Evolutionary conservation across 129 eudicot species (phyloP), one percentile per base, ranked within the genome.

Genomic region (Chrysanthemum makinoi): DNA sequence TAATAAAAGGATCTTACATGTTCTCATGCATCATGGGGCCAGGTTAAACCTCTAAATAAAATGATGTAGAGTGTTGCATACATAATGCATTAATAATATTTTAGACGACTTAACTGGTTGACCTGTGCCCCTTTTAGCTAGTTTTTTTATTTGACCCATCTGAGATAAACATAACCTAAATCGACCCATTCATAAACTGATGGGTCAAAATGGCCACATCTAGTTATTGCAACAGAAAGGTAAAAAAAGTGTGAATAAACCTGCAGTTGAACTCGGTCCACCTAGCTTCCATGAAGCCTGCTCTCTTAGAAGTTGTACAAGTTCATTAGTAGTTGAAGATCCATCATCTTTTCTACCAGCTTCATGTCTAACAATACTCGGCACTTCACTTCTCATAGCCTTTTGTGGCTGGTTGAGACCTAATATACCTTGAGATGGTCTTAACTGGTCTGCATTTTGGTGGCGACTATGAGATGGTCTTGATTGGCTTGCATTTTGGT

Each of bases 301-400:
- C 68, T 81, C 91, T 60, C 96, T 84, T 78, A 87, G 63, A 49
- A 90, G 79, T 35, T 81, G 88, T 73, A 90, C 79, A 74, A 90
- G 94, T 79, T 87, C 96, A 39, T 75, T 78, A 55, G 82, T 80
- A 54, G 83, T 87, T 59, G 95, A 90, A 59, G 84, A 52, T 54
- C 77, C 75, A 63, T 47, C 72, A 69, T 72, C 74, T 69, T 66
- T 69, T 68, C 70, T 72, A 66, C 14, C 30, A 66, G 52, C 76
- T 18, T 73, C 82, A 81, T 66, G 73, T 70, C 70, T 65, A 70
- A 70, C 70, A 64, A 76, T 60, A 46, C 74, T 58, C 18, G 67
- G 49, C 22, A 67, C 77, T 44, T 44, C 66, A 61, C 33, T 72
- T 72, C 62, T 74, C 65, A 80, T 72, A 78, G 72, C 75, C 80